Base-by-base conservation (phyloP, 306 rosid species). In the Casuarina equisetifolia region DNA sequence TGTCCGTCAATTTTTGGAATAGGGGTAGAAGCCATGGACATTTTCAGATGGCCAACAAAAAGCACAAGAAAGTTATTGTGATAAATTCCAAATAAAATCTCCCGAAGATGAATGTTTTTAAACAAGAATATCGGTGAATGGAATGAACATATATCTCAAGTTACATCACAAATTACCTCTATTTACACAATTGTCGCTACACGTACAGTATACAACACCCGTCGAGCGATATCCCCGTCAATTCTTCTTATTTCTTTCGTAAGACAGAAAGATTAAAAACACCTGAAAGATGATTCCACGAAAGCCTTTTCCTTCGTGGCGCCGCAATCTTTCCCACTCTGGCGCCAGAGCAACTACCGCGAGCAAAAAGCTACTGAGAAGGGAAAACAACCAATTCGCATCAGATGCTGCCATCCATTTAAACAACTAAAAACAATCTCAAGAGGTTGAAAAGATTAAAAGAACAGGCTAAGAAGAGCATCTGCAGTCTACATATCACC, bases 121-220 rank as follows among this genome's bases (percentile, higher is more conserved):
- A 84, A 80, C 80, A 78, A 76, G 88, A 85, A 66, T 63, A 85
- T 82, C 78, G 89, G 85, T 86, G 85, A 88, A 91, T 84, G 80
- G 82, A 84, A 87, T 83, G 81, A 88, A 79, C 85, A 58, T 71
- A 74, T 74, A 72, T 66, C 72, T 46, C 67, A 58, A 74, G 86
- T 77, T 76, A 88, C 86, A 87, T 72, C 85, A 80, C 88, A 84
- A 84, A 87, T 89, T 85, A 87, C 85, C 91, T 74, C 87, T 88
- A 92, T 90, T 86, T 90, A 90, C 93, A 92, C 63, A 82, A 78
- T 62, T 66, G 83, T 38, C 84, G 84, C 62, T 58, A 78, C 72
- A 75, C 90, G 82, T 77, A 76, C 85, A 79, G 88, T 83, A 90
- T 84, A 70, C 79, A 42, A 86, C 87, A 78, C 80, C 80, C 73